phyloP scores from a whole-genome alignment of 139 green algal genomes.

The Micractinium conductrix region DNA sequence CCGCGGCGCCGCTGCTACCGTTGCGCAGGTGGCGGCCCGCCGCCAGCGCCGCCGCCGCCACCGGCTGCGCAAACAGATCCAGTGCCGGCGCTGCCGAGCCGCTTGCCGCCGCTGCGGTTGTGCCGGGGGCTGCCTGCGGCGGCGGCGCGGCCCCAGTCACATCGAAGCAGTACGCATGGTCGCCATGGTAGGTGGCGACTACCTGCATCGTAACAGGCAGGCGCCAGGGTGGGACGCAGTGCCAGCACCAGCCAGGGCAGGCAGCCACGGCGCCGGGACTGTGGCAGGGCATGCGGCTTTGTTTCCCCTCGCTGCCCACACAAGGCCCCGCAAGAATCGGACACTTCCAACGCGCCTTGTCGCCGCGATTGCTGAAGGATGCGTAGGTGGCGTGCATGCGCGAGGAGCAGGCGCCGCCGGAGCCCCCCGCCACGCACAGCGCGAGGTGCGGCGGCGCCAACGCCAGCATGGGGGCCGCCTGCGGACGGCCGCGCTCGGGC shows the following conservation, averaged over 20 bases:
- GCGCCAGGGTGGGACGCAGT: not conserved
- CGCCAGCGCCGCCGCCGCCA: not conserved
- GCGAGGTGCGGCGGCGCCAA: conserved; percentile 63
- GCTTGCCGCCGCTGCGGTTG: not conserved
- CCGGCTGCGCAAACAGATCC: conserved; percentile 7
- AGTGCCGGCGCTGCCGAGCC: not conserved
- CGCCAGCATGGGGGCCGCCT: conserved; percentile 38
- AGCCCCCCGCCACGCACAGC: not conserved
- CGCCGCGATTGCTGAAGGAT: conserved; percentile 65
- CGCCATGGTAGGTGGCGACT: conserved; percentile 77
- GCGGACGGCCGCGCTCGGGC: not conserved
- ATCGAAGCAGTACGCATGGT: conserved; percentile 86
- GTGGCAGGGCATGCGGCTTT: too few relatives aligned
- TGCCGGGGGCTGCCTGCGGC: not conserved
- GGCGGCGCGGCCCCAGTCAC: conserved; percentile 32
- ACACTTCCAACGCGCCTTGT: conserved; percentile 60
- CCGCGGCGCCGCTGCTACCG: not conserved
- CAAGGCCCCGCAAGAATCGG: too few relatives aligned
- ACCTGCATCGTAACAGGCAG: conserved; percentile 40
- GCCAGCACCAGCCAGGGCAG: too few relatives aligned
- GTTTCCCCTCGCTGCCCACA: too few relatives aligned
- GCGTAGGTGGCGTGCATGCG: conserved; percentile 69
- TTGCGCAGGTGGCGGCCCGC: not conserved
- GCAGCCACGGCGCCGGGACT: too few relatives aligned
- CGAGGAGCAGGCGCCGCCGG: not conserved